A percentile compares a stretch with the other conserved stretches of the same genome.
These are phyloP conservation scores for Aspergillus cristatus DNA, from an alignment of 495 filamentous ascomycete genomes.

Conservation along the genomic window DNA sequence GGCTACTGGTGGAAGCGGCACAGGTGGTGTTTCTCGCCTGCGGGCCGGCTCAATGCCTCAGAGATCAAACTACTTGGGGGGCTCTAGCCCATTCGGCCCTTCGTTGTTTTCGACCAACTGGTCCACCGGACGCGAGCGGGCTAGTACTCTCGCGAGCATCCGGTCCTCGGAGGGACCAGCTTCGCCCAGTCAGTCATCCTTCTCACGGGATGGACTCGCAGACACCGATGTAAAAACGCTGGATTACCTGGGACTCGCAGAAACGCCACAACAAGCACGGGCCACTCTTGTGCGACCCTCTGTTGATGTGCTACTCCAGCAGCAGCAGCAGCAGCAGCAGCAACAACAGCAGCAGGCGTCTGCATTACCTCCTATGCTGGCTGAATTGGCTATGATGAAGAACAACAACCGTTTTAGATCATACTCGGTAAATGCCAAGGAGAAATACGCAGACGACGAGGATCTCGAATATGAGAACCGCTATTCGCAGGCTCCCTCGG, in stretches of 20 bases:
- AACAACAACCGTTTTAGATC: constrained; percentile 85
- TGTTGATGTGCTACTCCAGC: constrained; percentile 35
- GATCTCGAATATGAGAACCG: constrained; percentile 64
- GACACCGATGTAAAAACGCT: constrained; percentile 90
- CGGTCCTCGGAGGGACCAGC: constrained; percentile 78
- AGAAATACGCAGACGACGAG: constrained; percentile 91
- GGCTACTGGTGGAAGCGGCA: constrained; percentile 38
- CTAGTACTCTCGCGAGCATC: constrained; percentile 80
- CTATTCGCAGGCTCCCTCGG: constrained; percentile 53
- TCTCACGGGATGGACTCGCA: constrained; percentile 75
- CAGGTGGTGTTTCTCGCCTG: constrained; percentile 74
- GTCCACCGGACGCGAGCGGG: constrained; percentile 63
- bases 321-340: constrained; percentile 50
- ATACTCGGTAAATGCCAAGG: constrained; percentile 97
- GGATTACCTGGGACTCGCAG: constrained; percentile 90
- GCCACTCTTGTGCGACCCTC: constrained; percentile 56
- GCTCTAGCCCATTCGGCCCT: constrained; percentile 71
- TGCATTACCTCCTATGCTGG: constrained; percentile 60
- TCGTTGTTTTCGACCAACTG: constrained; percentile 86
- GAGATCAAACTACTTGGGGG: constrained; percentile 53
- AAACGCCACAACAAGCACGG: constrained; percentile 78
- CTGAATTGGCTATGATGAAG: constrained; percentile 66
- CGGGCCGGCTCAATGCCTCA: constrained; percentile 95
- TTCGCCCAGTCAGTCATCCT: constrained; percentile 82
- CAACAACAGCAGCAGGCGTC: constrained; percentile 43